Conservation (phyloP, 441 rosid species). For the Corymbia citriodora region DNA sequence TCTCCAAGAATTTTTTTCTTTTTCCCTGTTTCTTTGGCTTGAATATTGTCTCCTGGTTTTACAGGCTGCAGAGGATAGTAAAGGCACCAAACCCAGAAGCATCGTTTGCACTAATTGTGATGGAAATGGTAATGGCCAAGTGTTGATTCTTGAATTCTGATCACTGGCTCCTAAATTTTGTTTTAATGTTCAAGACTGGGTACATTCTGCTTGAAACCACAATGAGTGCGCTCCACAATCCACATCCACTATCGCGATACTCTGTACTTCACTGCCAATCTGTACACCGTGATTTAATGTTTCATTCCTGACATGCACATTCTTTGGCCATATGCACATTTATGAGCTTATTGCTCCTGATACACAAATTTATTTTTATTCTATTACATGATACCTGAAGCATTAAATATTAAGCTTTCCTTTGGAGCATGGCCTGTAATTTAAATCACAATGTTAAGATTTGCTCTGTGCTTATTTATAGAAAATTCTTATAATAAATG, state of each 20-base stretch:
- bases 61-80: slow-evolving; percentile 50
- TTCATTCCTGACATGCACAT: not conserved
- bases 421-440: not conserved
- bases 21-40: not conserved
- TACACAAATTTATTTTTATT: not conserved
- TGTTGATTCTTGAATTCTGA: not conserved
- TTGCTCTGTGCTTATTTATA: not conserved
- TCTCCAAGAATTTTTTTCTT: not conserved
- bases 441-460: not conserved
- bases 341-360: not conserved
- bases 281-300: not conserved
- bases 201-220: not conserved
- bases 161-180: not conserved
- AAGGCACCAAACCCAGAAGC: slow-evolving; percentile 46
- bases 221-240: not conserved
- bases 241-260: not conserved
- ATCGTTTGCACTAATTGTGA: slow-evolving; percentile 74
- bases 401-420: not conserved
- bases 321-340: not conserved
- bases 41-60: slow-evolving; percentile 7
- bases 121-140: slow-evolving; percentile 62
- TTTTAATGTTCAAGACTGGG: not conserved
- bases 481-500: not conserved
- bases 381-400: not conserved
- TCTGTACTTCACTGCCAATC: not conserved